phyloP scores from a whole-genome alignment of 2,329 filamentous ascomycete species.

The Exophiala sideris region DNA sequence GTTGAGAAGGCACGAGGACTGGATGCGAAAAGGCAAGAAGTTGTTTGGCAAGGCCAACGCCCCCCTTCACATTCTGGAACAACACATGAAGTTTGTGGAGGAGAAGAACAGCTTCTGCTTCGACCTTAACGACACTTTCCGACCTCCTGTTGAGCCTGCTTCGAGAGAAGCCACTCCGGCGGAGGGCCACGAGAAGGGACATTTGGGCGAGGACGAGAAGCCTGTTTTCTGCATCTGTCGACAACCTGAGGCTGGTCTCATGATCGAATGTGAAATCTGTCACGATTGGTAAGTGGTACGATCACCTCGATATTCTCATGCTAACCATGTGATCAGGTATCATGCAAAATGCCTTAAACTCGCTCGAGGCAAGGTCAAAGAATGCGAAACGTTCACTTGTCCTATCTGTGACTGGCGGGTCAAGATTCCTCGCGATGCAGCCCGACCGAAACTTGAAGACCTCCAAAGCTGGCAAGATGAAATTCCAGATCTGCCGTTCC shows the following conservation, averaged over 20 bases:
- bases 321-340: slow-evolving; percentile 61
- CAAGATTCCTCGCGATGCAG: slow-evolving; percentile 93
- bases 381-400: slow-evolving; percentile 97
- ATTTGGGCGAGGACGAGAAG: slow-evolving; percentile 54
- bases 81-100: slow-evolving; percentile 89
- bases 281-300: slow-evolving; percentile 79
- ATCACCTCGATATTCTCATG: too few species aligned
- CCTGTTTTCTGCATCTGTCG: slow-evolving; percentile 98
- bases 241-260: slow-evolving; percentile 90
- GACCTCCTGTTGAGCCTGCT: slow-evolving; percentile 85
- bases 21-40: slow-evolving; percentile 98
- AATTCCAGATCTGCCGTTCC: slow-evolving; percentile 77
- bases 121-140: slow-evolving; percentile 81
- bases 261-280: slow-evolving; percentile 98
- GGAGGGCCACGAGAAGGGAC: slow-evolving; percentile 51
- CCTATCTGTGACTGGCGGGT: slow-evolving; percentile 97
- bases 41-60: slow-evolving; percentile 97
- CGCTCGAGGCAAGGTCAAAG: slow-evolving; percentile 93
- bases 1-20: slow-evolving; percentile 92
- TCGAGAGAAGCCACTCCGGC: slow-evolving; percentile 73
- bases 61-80: slow-evolving; percentile 89
- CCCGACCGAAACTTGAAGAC: slow-evolving; percentile 91
- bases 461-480: slow-evolving; percentile 80
- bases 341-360: slow-evolving; percentile 98
- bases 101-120: slow-evolving; percentile 90